These are phyloP conservation scores for Cicer arietinum DNA, from an alignment of 306 rosid species.

Conservation along the genomic window DNA sequence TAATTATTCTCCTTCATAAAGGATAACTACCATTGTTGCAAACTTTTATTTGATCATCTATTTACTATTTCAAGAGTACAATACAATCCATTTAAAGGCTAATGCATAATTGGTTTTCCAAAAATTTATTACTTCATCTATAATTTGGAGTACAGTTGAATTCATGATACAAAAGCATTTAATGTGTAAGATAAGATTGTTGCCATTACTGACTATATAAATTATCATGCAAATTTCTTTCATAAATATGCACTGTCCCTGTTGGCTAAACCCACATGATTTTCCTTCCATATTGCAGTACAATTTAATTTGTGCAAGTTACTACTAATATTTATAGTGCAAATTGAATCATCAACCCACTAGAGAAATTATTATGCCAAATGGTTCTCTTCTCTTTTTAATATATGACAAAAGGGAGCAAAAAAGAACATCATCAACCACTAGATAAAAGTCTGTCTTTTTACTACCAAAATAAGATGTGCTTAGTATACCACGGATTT, in stretches of 20 bases:
- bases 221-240: constrained; percentile 5
- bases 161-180: constrained; percentile 17
- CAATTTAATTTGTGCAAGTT: constrained; percentile 11
- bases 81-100: constrained; percentile 12
- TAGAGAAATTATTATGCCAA: neutral
- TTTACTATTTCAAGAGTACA: neutral
- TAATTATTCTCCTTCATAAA: neutral
- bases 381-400: constrained; percentile 35
- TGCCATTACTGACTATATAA: constrained; percentile 23
- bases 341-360: neutral
- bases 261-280: constrained; percentile 22
- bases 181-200: constrained; percentile 17
- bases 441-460: constrained; percentile 23
- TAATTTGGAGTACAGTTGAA: neutral
- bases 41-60: constrained; percentile 20
- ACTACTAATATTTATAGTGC: neutral
- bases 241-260: constrained; percentile 10
- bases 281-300: constrained; percentile 27
- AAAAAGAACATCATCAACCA: neutral
- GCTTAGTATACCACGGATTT: constrained; percentile 1
- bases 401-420: constrained; percentile 16
- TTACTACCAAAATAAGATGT: neutral
- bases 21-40: constrained; percentile 3
- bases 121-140: neutral
- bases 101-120: constrained; percentile 14